Evolutionary conservation across 2,329 filamentous ascomycete genomes (phyloP).

Genomic region (Colletotrichum sp.): DNA sequence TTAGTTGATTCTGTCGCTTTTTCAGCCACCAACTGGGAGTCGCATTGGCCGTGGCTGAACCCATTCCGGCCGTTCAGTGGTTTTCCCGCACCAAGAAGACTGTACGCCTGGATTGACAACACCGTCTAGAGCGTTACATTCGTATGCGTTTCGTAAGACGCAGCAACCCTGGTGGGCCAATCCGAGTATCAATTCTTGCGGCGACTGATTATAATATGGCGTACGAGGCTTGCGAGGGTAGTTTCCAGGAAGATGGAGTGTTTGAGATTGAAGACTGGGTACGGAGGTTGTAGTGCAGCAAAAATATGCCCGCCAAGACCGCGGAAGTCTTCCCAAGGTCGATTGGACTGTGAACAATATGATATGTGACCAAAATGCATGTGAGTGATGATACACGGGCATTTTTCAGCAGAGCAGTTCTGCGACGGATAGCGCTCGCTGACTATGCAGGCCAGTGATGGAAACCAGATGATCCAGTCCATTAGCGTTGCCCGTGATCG

Average conservation of each 20-base stretch:
- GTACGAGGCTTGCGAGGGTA: not conserved
- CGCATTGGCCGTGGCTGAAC: not conserved
- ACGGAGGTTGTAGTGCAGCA: not conserved
- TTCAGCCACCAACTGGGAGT: not conserved
- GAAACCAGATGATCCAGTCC: not conserved
- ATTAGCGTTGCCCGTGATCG: not conserved
- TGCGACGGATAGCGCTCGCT: not conserved
- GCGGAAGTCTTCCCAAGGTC: slow-evolving; percentile 11
- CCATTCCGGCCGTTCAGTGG: not conserved
- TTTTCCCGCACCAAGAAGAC: not conserved
- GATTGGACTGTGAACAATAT: not conserved
- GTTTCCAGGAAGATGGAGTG: not conserved
- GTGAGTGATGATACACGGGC: not conserved
- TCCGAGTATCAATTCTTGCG: not conserved
- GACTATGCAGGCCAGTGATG: not conserved
- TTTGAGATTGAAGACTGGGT: not conserved
- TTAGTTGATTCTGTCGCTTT: not conserved
- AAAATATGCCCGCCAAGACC: slow-evolving; percentile 2
- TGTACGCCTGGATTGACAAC: not conserved
- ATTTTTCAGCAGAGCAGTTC: not conserved
- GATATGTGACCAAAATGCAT: not conserved
- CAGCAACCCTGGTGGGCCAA: not conserved
- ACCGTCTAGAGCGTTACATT: not conserved
- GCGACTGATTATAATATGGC: not conserved
- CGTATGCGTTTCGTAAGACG: not conserved